Percentiles rank a stretch among this genome's conserved stretches.
Conservation (phyloP, 768 basidiomycete genomes). For the Collybia sp. region DNA sequence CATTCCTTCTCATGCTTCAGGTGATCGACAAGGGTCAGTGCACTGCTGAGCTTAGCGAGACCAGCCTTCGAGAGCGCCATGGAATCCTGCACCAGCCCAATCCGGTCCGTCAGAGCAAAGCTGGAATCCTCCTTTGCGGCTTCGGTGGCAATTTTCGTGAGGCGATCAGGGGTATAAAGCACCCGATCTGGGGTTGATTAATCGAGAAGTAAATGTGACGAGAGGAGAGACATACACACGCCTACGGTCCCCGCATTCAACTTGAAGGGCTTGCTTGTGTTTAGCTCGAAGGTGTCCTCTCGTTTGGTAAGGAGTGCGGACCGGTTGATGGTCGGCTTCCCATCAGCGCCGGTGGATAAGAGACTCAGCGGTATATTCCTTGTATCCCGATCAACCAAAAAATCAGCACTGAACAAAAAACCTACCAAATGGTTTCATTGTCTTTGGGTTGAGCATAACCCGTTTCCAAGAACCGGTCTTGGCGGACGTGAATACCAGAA, state of each 20-base stretch:
- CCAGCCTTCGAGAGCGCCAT: constrained; percentile 81
- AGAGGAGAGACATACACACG: constrained; percentile 61
- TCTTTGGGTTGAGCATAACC: constrained; percentile 77
- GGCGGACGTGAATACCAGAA: constrained; percentile 72
- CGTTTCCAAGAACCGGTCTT: constrained; percentile 90
- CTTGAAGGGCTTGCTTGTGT: constrained; percentile 79
- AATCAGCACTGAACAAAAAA: neutral
- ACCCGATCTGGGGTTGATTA: constrained; percentile 62
- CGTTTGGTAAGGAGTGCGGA: constrained; percentile 62
- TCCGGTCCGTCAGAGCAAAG: constrained; percentile 81
- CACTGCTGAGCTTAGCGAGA: constrained; percentile 68
- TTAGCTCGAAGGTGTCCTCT: constrained; percentile 64
- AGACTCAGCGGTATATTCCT: constrained; percentile 83
- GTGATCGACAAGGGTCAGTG: constrained; percentile 66
- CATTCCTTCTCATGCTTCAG: constrained; percentile 73
- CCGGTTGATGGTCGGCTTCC: constrained; percentile 56
- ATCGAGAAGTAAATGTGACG: neutral
- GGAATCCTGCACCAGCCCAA: constrained; percentile 84
- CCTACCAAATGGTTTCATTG: constrained; percentile 83
- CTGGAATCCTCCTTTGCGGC: constrained; percentile 60
- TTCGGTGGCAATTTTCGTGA: constrained; percentile 74
- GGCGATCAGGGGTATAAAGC: constrained; percentile 75
- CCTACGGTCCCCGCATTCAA: constrained; percentile 87
- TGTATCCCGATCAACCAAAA: constrained; percentile 3
- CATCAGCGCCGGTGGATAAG: constrained; percentile 53